A percentile compares a stretch with the other conserved stretches of the same genome.
These are phyloP conservation scores for Bifiguratus adelaidae DNA, from an alignment of 192 early-diverging fungal species.

Conservation along the genomic window DNA sequence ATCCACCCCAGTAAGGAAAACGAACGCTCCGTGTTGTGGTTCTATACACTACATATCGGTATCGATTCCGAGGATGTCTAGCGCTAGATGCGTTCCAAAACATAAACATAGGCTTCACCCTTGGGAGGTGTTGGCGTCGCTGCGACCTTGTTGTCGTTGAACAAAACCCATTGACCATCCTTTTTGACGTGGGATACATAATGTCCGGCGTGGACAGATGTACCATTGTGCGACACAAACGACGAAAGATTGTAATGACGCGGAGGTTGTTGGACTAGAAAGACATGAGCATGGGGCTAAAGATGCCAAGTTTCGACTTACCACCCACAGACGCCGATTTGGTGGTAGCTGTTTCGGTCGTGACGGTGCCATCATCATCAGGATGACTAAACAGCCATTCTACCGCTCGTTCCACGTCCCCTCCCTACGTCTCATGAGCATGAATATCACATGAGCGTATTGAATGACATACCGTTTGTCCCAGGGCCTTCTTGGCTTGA, in stretches of 20 bases:
- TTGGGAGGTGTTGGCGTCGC: constrained; percentile 47
- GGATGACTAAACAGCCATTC: constrained; percentile 92
- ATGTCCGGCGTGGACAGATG: constrained; percentile 92
- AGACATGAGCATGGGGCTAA: no score
- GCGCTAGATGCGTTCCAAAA: constrained; percentile 58
- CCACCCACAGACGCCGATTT: constrained; percentile 5
- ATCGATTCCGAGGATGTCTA: no score
- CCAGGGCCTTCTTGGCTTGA: constrained; percentile 74
- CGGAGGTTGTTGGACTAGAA: no score
- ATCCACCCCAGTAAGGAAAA: no score
- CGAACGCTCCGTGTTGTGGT: no score
- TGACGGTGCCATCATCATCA: constrained; percentile 31
- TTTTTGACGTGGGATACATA: constrained; percentile 84
- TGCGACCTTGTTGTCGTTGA: constrained; percentile 95
- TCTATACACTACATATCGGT: no score
- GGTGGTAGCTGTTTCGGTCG: not conserved
- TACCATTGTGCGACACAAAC: constrained; percentile 93
- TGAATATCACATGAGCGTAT: not conserved
- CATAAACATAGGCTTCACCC: constrained; percentile 61
- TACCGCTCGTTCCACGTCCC: constrained; percentile 82
- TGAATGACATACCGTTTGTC: constrained; percentile 52
- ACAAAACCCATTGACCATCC: constrained; percentile 74
- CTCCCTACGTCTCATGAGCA: constrained; percentile 28
- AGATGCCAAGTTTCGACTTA: no score
- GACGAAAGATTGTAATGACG: constrained; percentile 56